Conservation (phyloP, 139 green algal species). For the Ulvella scutata region DNA sequence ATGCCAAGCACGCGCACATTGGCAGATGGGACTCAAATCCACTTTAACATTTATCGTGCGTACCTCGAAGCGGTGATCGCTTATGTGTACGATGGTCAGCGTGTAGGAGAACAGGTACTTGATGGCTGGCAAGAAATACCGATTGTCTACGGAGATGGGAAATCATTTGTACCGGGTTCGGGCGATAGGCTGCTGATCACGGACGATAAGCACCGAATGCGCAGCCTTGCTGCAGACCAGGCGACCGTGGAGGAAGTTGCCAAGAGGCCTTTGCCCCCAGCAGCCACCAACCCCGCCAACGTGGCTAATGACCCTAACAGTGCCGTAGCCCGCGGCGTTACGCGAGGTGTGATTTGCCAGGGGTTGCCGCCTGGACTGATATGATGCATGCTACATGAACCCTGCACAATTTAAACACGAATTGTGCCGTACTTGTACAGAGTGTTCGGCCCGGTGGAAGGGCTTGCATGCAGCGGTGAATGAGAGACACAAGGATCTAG, state of each 20-base stretch:
- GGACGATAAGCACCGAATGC: neutral
- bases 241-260: neutral
- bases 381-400: neutral
- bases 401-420: neutral
- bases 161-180: neutral
- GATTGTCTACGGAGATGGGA: neutral
- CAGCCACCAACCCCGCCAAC: neutral
- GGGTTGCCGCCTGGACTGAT: neutral
- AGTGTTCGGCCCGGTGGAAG: neutral
- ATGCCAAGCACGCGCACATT: neutral
- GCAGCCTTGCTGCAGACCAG: neutral
- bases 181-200: neutral
- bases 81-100: neutral
- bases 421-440: neutral
- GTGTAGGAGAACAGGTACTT: neutral
- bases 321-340: neutral
- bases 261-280: neutral
- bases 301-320: neutral
- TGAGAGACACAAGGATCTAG: neutral
- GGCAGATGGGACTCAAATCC: neutral
- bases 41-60: neutral
- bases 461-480: neutral
- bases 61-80: neutral
- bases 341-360: neutral
- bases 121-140: neutral